These are phyloP conservation scores for Tolypocladium pustulatum DNA, from an alignment of 2,329 filamentous ascomycete genomes.

Conservation along the genomic window DNA sequence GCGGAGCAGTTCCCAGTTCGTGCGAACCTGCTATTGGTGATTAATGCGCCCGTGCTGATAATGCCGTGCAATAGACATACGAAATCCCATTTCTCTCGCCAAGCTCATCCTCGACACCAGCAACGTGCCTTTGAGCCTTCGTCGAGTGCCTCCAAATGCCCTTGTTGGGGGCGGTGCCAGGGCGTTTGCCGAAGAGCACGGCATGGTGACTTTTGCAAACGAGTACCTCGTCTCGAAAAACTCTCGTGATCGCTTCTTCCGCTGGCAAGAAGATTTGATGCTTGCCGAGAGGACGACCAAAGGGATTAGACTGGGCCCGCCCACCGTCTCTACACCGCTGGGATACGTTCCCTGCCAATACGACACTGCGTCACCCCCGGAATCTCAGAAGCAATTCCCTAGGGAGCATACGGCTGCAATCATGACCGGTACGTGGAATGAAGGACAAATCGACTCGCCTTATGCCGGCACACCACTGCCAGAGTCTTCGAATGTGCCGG, in stretches of 20 bases:
- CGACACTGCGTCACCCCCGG: conserved; percentile 18
- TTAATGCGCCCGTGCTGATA: neutral
- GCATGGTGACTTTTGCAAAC: conserved; percentile 62
- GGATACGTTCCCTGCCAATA: conserved; percentile 19
- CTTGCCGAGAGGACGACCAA: conserved; percentile 40
- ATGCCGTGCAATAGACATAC: conserved; percentile 54
- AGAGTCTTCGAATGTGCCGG: conserved; percentile 8
- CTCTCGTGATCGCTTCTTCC: conserved; percentile 65
- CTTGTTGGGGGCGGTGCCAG: conserved; percentile 78
- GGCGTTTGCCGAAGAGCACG: conserved; percentile 73
- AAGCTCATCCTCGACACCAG: conserved; percentile 72
- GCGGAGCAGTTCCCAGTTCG: conserved; percentile 82
- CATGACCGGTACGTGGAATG: conserved; percentile 48
- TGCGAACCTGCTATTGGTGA: conserved; percentile 9
- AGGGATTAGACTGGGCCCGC: conserved; percentile 11
- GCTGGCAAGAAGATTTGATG: conserved; percentile 67
- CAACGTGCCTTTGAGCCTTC: conserved; percentile 65
- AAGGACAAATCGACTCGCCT: conserved; percentile 52
- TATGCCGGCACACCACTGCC: conserved; percentile 16
- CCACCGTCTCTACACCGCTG: conserved; percentile 6
- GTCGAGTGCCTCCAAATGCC: conserved; percentile 85
- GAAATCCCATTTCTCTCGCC: conserved; percentile 84
- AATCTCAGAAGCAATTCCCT: conserved; percentile 13
- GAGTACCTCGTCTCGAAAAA: conserved; percentile 71
- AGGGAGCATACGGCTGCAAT: conserved; percentile 45